Percentiles rank a stretch among this genome's conserved stretches.
phyloP scores from a whole-genome alignment of 2,329 filamentous ascomycete species.

The Penicillium sclerotiorum region DNA sequence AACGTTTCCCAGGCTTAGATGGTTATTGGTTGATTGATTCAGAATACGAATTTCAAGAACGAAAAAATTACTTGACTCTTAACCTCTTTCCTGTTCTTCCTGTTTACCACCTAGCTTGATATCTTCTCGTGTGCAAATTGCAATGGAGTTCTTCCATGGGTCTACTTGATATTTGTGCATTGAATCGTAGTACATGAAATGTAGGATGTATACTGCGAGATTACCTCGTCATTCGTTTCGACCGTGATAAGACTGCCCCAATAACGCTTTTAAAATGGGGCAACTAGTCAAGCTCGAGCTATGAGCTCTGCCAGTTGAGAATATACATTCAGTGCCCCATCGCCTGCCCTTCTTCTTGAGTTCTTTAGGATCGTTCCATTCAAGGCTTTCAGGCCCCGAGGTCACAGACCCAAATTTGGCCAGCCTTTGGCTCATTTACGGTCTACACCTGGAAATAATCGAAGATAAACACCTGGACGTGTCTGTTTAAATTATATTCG shows the following conservation, averaged over 20 bases:
- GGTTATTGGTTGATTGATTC: constrained; percentile 29
- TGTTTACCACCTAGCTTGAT: constrained; percentile 23
- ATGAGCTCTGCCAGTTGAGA: no score
- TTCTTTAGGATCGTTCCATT: no score
- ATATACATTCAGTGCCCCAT: no score
- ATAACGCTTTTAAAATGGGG: no score
- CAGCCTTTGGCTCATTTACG: background rate
- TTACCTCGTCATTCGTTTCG: background rate
- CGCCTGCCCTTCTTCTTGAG: no score
- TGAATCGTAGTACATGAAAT: background rate
- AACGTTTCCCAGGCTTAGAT: constrained; percentile 49
- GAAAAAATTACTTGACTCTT: constrained; percentile 27
- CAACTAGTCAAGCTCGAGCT: no score
- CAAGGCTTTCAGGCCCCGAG: no score
- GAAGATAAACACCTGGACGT: no score
- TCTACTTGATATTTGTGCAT: constrained; percentile 7
- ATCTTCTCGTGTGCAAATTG: constrained; percentile 24
- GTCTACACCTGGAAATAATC: background rate
- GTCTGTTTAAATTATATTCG: no score
- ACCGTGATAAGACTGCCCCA: no score
- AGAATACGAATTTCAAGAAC: constrained; percentile 31
- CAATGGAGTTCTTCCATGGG: constrained; percentile 30
- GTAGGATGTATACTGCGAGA: background rate
- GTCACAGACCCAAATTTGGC: no score
- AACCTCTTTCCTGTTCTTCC: constrained; percentile 20